These are phyloP conservation scores for Dittrichia graveolens DNA, from an alignment of 129 eudicot genomes.

Conservation along the genomic window DNA sequence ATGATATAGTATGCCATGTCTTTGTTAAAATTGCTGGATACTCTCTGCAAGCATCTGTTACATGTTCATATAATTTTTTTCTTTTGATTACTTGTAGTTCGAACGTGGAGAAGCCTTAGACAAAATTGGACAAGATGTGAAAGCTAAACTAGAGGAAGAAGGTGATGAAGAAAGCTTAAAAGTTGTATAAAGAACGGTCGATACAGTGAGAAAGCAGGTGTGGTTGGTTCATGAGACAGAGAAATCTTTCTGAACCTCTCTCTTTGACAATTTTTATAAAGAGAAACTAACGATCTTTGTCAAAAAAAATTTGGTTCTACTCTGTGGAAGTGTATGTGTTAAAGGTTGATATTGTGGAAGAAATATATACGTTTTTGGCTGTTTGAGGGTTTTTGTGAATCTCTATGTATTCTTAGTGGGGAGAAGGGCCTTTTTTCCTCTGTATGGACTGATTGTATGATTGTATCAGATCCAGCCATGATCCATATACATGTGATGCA, in stretches of 20 bases:
- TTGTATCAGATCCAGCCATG: background rate
- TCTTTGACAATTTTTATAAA: background rate
- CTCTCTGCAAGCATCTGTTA: conserved; percentile 14
- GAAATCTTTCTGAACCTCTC: conserved; percentile 6
- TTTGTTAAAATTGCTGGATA: background rate
- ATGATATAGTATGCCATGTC: background rate
- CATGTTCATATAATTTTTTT: background rate
- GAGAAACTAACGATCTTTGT: background rate
- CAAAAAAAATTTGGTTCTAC: background rate
- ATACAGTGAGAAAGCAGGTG: conserved; percentile 89
- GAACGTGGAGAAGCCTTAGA: conserved; percentile 96
- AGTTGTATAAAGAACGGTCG: conserved; percentile 73
- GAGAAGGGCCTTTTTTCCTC: background rate
- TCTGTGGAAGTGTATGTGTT: background rate
- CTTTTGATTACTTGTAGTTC: conserved; percentile 50
- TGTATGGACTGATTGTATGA: background rate
- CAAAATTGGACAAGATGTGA: conserved; percentile 71
- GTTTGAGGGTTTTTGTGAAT: background rate
- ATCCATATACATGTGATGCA: background rate
- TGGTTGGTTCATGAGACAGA: background rate
- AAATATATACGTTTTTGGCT: background rate
- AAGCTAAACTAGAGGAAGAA: conserved; percentile 69
- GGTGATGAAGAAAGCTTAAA: conserved; percentile 78
- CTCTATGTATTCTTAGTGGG: background rate
- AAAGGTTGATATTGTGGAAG: background rate